Conservation (phyloP, 208 protist species). For the Leptomonas seymouri region DNA sequence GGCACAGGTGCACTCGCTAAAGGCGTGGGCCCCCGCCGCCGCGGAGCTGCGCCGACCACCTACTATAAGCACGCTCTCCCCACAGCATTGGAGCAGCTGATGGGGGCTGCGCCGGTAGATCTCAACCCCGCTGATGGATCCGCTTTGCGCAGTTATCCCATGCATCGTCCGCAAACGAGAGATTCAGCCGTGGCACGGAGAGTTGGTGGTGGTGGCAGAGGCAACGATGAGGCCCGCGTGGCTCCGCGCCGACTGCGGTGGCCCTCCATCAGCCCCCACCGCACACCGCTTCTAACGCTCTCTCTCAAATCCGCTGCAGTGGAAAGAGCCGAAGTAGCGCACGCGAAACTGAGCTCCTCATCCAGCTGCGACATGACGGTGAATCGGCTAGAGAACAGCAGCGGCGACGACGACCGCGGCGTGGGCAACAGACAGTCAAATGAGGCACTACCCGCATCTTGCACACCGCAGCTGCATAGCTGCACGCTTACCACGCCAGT, state of each 20-base stretch:
- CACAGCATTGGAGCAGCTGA: constrained; percentile 26
- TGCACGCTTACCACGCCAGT: background rate
- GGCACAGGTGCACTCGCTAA: background rate
- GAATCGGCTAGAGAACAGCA: constrained; percentile 17
- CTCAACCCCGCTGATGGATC: constrained; percentile 46
- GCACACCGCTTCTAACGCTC: background rate
- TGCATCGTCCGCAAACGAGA: background rate
- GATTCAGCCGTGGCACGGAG: too few relatives aligned
- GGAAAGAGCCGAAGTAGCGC: too few relatives aligned
- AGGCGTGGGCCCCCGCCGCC: background rate
- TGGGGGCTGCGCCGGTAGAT: constrained; percentile 8
- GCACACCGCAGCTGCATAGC: constrained; percentile 12
- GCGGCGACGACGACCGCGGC: constrained; percentile 17
- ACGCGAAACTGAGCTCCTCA: constrained; percentile 9
- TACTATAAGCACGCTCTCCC: background rate
- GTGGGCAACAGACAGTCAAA: background rate
- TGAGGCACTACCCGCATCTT: background rate
- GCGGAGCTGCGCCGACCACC: background rate
- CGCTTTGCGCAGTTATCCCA: constrained; percentile 31
- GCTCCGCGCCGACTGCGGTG: background rate
- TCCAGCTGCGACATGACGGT: constrained; percentile 23
- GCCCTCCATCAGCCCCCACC: background rate
- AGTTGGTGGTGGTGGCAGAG: too few relatives aligned
- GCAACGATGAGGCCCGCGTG: background rate
- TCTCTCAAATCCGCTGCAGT: background rate